phyloP scores from a whole-genome alignment of 208 protist species.

The Tritrichomonas foetus region DNA sequence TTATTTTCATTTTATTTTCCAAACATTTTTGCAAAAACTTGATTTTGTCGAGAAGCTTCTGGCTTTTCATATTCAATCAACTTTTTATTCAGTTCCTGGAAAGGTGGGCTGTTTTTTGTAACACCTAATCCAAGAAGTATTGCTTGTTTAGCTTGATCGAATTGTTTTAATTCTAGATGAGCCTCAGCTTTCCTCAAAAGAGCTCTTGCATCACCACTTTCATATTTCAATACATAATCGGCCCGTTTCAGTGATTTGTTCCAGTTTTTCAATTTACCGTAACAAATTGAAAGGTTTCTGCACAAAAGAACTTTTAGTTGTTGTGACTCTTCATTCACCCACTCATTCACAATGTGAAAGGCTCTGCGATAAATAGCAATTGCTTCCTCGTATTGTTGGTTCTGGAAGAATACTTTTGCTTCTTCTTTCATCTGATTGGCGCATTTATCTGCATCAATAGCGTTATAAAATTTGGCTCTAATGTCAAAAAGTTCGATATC shows the following conservation, averaged over 20 bases:
- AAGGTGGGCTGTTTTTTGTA: not conserved
- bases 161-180: not conserved
- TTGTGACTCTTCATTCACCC: not conserved
- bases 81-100: not conserved
- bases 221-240: not conserved
- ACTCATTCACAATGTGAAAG: not conserved
- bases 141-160: not conserved
- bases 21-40: not conserved
- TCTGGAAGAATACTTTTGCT: not conserved
- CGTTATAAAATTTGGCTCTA: not conserved
- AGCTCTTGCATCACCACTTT: not conserved
- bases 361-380: not conserved
- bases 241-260: not conserved
- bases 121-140: not conserved
- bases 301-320: not conserved
- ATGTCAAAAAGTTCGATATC: constrained; percentile 25
- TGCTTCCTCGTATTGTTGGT: not conserved
- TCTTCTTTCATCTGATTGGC: not conserved
- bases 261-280: not conserved
- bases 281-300: not conserved
- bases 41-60: not conserved
- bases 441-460: not conserved
- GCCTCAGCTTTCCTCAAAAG: not conserved
- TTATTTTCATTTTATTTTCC: not conserved
- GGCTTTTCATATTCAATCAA: not conserved